These are phyloP conservation scores for Pseudoscleropodium purum DNA, from an alignment of 225 moss, liverwort and hornwort species.

Conservation along the genomic window DNA sequence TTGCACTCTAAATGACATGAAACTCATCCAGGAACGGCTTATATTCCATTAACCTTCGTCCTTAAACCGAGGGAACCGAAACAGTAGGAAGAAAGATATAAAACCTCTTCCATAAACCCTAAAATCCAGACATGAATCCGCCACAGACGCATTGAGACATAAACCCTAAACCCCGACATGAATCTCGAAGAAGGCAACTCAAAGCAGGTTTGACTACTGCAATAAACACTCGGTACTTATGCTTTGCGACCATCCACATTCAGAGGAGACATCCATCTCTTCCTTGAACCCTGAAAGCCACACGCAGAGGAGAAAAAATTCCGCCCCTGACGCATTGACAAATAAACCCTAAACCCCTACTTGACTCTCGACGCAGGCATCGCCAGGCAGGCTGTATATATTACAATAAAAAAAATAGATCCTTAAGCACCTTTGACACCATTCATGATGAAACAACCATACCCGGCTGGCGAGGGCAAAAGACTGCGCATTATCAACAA, in stretches of 20 bases:
- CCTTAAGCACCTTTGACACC: not conserved
- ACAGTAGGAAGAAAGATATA: not conserved
- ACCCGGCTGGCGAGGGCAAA: conserved; percentile 63
- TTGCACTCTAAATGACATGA: not conserved
- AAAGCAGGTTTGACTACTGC: not conserved
- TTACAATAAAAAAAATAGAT: not conserved
- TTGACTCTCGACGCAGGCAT: not conserved
- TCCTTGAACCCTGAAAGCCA: not conserved
- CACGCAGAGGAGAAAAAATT: not conserved
- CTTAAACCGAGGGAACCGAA: not conserved
- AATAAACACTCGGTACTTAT: not conserved
- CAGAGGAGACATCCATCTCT: not conserved
- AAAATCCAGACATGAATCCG: not conserved
- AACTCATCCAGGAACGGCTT: not conserved
- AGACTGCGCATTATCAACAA: conserved; percentile 63
- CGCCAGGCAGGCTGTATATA: not conserved
- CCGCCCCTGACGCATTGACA: not conserved
- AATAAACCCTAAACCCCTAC: not conserved
- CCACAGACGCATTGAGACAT: not conserved
- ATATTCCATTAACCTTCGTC: not conserved
- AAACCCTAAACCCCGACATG: not conserved
- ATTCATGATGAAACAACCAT: not conserved
- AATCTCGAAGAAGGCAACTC: not conserved
- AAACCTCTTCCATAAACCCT: not conserved
- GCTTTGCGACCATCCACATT: not conserved